These are phyloP conservation scores for Xylaria cubensis DNA, from an alignment of 495 filamentous ascomycete species.

Conservation along the genomic window DNA sequence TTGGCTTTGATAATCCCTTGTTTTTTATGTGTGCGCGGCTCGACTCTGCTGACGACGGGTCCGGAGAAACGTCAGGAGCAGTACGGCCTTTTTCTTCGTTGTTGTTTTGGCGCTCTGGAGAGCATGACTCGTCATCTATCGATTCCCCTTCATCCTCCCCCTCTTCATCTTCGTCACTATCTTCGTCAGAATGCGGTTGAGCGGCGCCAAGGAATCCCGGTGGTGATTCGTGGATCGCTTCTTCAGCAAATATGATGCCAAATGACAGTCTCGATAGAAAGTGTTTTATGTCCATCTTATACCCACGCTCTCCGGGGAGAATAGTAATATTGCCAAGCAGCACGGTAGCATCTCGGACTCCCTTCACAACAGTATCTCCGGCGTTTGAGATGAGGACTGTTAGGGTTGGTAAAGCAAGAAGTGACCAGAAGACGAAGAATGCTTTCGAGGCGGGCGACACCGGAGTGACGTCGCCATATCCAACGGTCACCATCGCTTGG, in stretches of 20 bases:
- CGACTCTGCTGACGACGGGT: slow-evolving; percentile 16
- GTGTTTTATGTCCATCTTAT: slow-evolving; percentile 49
- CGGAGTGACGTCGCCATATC: slow-evolving; percentile 80
- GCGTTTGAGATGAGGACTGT: slow-evolving; percentile 88
- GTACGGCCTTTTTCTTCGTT: slow-evolving; percentile 27
- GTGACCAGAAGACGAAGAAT: slow-evolving; percentile 90
- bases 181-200: slow-evolving; percentile 30
- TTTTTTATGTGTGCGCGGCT: slow-evolving; percentile 13
- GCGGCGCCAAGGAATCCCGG: slow-evolving; percentile 54
- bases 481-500: slow-evolving; percentile 80
- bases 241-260: slow-evolving; percentile 44
- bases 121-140: slow-evolving; percentile 27
- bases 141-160: slow-evolving; percentile 16
- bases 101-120: slow-evolving; percentile 32
- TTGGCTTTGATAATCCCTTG: not conserved
- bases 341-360: slow-evolving; percentile 71
- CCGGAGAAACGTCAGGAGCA: not conserved
- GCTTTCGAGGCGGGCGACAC: slow-evolving; percentile 73
- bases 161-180: slow-evolving; percentile 30
- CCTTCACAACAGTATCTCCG: slow-evolving; percentile 77
- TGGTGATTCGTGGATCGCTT: slow-evolving; percentile 40
- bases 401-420: slow-evolving; percentile 81
- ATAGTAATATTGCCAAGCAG: slow-evolving; percentile 77
- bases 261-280: slow-evolving; percentile 45
- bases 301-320: slow-evolving; percentile 69